Conservation (phyloP, 2,329 filamentous ascomycete genomes). For the Teratosphaeria pseudoeucalypti region DNA sequence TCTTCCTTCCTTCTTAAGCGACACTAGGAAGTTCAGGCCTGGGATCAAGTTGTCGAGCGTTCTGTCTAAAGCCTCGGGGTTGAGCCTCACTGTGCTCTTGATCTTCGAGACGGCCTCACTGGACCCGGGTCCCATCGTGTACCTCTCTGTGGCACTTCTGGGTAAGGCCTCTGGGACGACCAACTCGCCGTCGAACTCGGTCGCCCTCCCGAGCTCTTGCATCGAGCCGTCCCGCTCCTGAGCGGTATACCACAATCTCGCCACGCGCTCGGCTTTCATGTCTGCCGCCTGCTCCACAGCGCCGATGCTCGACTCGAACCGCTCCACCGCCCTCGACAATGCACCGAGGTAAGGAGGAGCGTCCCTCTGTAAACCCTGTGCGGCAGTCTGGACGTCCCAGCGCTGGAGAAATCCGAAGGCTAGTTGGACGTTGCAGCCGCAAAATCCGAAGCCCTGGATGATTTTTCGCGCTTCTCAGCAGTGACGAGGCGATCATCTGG, state of each 20-base stretch:
- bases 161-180: no score
- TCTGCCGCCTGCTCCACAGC: background rate
- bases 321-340: background rate
- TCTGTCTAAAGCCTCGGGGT: no score
- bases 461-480: background rate
- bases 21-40: no score
- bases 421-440: background rate
- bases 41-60: no score
- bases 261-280: background rate
- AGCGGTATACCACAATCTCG: background rate
- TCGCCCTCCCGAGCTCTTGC: no score
- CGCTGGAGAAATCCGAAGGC: background rate
- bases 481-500: background rate
- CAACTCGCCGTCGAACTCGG: no score
- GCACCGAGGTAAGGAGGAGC: background rate
- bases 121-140: no score
- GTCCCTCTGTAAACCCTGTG: background rate
- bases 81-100: no score
- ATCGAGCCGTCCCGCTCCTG: background rate
- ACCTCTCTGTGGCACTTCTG: no score
- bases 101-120: no score
- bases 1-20: no score
- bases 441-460: background rate
- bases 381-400: background rate
- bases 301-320: background rate